Evolutionary conservation across 2,329 filamentous ascomycete species (phyloP), one percentile per base, ranked within the genome.

Genomic region (Claviceps sp.): DNA sequence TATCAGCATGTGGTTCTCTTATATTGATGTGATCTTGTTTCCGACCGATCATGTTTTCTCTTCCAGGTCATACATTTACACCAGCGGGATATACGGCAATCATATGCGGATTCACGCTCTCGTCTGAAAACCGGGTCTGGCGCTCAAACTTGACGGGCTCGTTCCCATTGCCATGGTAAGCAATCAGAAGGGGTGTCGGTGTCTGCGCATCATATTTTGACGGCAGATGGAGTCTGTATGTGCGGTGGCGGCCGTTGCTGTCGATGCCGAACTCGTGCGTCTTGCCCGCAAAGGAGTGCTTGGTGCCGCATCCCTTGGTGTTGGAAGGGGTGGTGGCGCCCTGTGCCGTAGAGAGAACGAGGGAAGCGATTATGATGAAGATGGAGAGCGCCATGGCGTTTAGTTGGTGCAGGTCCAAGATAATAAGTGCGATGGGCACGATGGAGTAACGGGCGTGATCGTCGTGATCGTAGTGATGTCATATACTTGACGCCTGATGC

Each of bases 81-180:
- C 72, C 73, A 38, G 72, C 68, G 0, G 72, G 73, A 57, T 75
- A 77, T 1, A 75, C 67, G 37, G 70, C 66, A 60, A 70, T 60
- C 57, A 59, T 60, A 22, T 62, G 5, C 51, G 59, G 50, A 60
- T 70, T 72, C 54, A 70, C 70, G 16, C 58, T 52, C 40, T 66
- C 51, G n/a, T 60, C 62, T 5, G 67, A 68, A 52, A 77, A 65
- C 51, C 65, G 54, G 64, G 66, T 40, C 57, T 54, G 54, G 61
- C 56, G 43, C 70, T 70, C 49, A 65, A 65, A 61, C 3, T 54
- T 48, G 1, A 60, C 53, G 0, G 70, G 66, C 14, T 65, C 67
- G 34, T 66, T 64, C 46, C 62, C 66, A 0, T 64, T 63, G 4
- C 72, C 74, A 55, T 77, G 73, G 52, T 72, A 76, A 0, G 70